Conservation (phyloP, 2,329 filamentous ascomycete genomes). For the Aspergillus awamori region DNA sequence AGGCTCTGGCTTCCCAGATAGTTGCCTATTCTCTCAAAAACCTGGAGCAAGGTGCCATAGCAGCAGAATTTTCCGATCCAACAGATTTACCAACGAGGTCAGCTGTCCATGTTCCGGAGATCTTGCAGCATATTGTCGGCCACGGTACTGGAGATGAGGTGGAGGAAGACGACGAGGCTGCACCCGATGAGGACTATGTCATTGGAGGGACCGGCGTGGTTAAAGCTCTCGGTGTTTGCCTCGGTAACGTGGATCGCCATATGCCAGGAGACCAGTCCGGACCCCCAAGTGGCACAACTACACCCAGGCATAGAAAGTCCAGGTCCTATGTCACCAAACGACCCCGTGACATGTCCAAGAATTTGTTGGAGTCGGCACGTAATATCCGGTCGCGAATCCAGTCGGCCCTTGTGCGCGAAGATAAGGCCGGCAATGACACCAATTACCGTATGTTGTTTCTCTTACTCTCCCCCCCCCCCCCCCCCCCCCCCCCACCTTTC, state of each 20-base stretch:
- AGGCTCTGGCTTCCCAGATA: slow-evolving; percentile 90
- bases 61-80: slow-evolving; percentile 55
- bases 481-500: not conserved
- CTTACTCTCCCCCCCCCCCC: slow-evolving; percentile 15
- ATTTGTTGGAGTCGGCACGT: slow-evolving; percentile 80
- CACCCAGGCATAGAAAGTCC: slow-evolving; percentile 57
- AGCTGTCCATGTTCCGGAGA: slow-evolving; percentile 71
- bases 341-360: slow-evolving; percentile 91
- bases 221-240: slow-evolving; percentile 86
- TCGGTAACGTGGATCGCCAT: slow-evolving; percentile 74
- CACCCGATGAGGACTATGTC: slow-evolving; percentile 91
- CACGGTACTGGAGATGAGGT: slow-evolving; percentile 58
- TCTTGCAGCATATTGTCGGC: slow-evolving; percentile 84
- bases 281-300: slow-evolving; percentile 56
- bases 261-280: slow-evolving; percentile 42
- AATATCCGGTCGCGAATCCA: slow-evolving; percentile 85
- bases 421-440: slow-evolving; percentile 69
- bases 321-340: slow-evolving; percentile 58
- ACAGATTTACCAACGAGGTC: slow-evolving; percentile 49
- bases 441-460: slow-evolving; percentile 68
- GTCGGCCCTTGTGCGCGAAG: slow-evolving; percentile 77
- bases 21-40: slow-evolving; percentile 92
- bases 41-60: slow-evolving; percentile 75
- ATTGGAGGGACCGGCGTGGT: slow-evolving; percentile 94
- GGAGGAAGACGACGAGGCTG: slow-evolving; percentile 66